Conservation (phyloP, 352 stramenopile genomes). For the Globisporangium cylindrosporum region DNA sequence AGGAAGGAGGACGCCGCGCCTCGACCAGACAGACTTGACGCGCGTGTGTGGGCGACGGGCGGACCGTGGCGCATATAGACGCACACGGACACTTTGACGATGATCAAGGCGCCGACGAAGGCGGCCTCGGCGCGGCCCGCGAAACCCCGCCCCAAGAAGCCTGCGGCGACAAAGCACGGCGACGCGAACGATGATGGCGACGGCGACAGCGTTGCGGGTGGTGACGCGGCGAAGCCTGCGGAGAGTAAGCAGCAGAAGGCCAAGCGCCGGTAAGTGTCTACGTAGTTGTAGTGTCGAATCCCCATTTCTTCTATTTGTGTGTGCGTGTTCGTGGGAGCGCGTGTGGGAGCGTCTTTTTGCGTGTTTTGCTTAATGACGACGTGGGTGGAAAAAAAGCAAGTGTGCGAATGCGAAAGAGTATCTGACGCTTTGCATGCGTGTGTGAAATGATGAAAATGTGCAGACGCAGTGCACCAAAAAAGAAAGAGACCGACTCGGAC, state of each 20-base stretch:
- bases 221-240: constrained; percentile 1
- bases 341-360: not conserved
- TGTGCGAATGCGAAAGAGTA: not conserved
- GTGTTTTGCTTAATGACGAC: not conserved
- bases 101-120: constrained; percentile 17
- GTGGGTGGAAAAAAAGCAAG: not conserved
- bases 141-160: constrained; percentile 23
- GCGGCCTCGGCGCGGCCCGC: not conserved
- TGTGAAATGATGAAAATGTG: not conserved
- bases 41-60: not conserved
- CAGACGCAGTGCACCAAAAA: constrained; percentile 52
- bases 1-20: not conserved
- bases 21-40: not conserved
- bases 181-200: constrained; percentile 11
- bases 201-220: not conserved
- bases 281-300: not conserved
- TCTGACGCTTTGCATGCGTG: constrained; percentile 1
- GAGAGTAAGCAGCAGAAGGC: constrained; percentile 34
- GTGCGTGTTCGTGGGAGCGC: not conserved
- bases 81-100: constrained; percentile 4
- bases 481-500: constrained; percentile 36
- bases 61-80: not conserved
- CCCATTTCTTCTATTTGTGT: not conserved
- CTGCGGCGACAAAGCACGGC: constrained; percentile 8
- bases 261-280: constrained; percentile 32